A percentile compares a stretch with the other conserved stretches of the same genome.
Conservation (phyloP, 768 basidiomycete genomes). For the Boletus sensibilis region DNA sequence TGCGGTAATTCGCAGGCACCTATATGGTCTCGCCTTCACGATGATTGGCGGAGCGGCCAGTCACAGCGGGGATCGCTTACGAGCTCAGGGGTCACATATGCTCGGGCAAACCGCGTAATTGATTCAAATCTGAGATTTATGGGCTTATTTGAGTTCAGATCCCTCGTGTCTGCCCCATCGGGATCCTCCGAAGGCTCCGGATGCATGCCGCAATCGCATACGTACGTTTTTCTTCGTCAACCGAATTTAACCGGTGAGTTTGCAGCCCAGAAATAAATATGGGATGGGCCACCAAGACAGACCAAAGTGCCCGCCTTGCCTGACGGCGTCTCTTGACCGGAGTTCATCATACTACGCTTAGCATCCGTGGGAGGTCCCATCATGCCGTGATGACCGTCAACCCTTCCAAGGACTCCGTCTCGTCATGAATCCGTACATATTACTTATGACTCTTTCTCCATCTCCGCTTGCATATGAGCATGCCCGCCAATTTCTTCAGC, state of each 20-base stretch:
- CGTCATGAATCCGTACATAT: conserved; percentile 26
- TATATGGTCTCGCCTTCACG: background rate
- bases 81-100: conserved; percentile 21
- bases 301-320: background rate
- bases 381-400: conserved; percentile 31
- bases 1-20: background rate
- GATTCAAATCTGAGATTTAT: conserved; percentile 33
- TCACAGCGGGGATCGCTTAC: conserved; percentile 13
- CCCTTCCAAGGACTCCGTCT: conserved; percentile 32
- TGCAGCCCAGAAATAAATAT: conserved; percentile 3
- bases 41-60: conserved; percentile 8
- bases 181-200: conserved; percentile 24
- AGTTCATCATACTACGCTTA: conserved; percentile 14
- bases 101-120: conserved; percentile 11
- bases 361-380: conserved; percentile 27
- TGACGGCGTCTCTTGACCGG: conserved; percentile 23
- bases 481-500: conserved; percentile 34
- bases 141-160: conserved; percentile 16
- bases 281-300: background rate
- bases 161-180: conserved; percentile 20
- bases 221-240: conserved; percentile 9
- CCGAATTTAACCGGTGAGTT: conserved; percentile 19
- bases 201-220: conserved; percentile 19
- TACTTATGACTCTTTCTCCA: conserved; percentile 16
- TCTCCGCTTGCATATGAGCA: conserved; percentile 22